These are phyloP conservation scores for Leccinellum albellum DNA, from an alignment of 768 basidiomycete species.

Conservation along the genomic window DNA sequence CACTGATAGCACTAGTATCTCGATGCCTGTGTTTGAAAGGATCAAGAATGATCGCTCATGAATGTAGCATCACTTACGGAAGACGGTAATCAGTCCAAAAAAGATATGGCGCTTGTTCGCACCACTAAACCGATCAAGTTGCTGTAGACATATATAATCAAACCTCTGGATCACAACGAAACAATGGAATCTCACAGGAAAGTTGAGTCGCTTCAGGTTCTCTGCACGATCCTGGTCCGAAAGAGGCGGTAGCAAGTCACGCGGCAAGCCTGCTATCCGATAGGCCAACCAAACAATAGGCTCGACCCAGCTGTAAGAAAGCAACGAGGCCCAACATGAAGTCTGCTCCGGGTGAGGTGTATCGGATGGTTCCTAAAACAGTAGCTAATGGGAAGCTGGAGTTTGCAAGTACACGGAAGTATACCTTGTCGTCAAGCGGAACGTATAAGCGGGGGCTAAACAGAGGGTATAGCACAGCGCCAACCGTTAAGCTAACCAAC, in stretches of 20 bases:
- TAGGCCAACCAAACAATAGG: conserved; percentile 1
- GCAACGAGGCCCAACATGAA: neutral
- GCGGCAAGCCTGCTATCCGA: neutral
- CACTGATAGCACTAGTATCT: neutral
- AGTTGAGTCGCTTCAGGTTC: neutral
- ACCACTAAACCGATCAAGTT: neutral
- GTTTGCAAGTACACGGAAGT: too few relatives aligned
- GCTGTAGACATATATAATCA: neutral
- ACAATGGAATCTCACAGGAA: neutral
- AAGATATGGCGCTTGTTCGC: conserved; percentile 2
- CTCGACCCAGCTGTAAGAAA: conserved; percentile 1
- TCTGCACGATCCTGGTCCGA: conserved; percentile 1
- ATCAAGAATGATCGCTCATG: neutral
- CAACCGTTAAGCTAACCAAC: neutral
- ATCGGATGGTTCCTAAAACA: neutral
- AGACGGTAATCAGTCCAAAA: conserved; percentile 1
- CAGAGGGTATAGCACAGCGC: neutral
- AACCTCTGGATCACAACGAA: neutral
- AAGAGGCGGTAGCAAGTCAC: neutral
- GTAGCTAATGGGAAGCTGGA: neutral
- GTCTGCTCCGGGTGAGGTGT: conserved; percentile 2
- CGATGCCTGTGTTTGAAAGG: neutral
- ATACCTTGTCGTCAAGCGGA: neutral
- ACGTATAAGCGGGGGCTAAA: neutral
- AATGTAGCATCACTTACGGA: neutral